Evolutionary conservation across 106 monocot genomes (phyloP), one percentile per base, ranked within the genome.

Genomic region (Apostasia ramifera): DNA sequence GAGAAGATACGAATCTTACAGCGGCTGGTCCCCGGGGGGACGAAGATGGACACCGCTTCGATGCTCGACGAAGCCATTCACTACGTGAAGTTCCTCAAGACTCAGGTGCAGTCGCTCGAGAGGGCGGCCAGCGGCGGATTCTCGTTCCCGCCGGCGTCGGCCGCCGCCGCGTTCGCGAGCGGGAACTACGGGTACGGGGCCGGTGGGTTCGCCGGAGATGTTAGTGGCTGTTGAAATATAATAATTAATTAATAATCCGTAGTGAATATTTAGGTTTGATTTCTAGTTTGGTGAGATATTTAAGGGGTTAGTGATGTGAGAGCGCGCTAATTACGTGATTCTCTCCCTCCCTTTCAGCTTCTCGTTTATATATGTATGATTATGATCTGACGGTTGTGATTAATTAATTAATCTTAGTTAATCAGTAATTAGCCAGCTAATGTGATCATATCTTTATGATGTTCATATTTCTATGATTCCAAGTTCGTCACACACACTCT

Each of bases 31-130:
- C 93, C 93, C 9, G 93, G 93, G 0, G 93, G 93, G 13, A 94
- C 89, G 47, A 94, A 90, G 82, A 94, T 94, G 93, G 93, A 94
- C 80, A 94, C 93, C 0, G 93, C 93, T 7, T 94, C 93, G 6
- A 94, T 94, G 93, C 78, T 94, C 12, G 93, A 94, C 40, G 93
- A 94, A 69, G 89, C 93, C 12, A 87, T 94, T 58, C 79, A 87
- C 68, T 94, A 94, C 67, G 84, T 94, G 54, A 94, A 94, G 87
- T 94, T 94, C 70, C 71, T 94, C 60, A 94, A 90, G 71, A 82
- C 62, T 3, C 94, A 94, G 81, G 71, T 90, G 75, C 94, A 90
- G 78, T 80, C 84, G 0, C 81, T 94, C 15, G 84, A 94, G 70
- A 57, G 68, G 55, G 86, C 77, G 8, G 77, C 84, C 5, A 8